Conservation (phyloP, 805 yeast species). For the Candida sakaeoensis region DNA sequence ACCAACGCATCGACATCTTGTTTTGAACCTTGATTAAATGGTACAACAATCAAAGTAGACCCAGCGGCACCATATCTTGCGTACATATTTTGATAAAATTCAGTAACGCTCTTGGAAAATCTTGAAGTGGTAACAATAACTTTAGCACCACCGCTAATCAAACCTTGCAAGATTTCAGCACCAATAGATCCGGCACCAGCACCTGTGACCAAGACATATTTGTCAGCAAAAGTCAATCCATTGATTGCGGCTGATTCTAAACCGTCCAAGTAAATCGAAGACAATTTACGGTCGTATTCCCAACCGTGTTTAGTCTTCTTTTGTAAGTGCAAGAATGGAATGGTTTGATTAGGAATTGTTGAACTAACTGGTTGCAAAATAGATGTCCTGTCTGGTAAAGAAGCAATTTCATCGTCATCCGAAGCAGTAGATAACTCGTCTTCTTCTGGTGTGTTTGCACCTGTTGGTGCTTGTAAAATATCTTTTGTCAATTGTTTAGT, state of each 20-base stretch:
- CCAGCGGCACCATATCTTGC: constrained; percentile 91
- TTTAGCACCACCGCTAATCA: constrained; percentile 96
- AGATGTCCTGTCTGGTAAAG: constrained; percentile 69
- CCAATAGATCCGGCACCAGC: constrained; percentile 99
- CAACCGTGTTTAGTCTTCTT: constrained; percentile 74
- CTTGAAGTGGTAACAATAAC: constrained; percentile 95
- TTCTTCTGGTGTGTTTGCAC: constrained; percentile 42
- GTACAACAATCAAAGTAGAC: constrained; percentile 90
- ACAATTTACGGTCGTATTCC: constrained; percentile 76
- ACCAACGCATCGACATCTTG: constrained; percentile 87
- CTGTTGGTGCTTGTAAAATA: constrained; percentile 39
- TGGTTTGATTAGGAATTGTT: constrained; percentile 72
- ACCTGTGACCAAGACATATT: constrained; percentile 90
- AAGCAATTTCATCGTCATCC: constrained; percentile 77
- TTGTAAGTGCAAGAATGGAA: constrained; percentile 93
- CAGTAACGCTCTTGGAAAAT: constrained; percentile 90
- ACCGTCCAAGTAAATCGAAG: constrained; percentile 80
- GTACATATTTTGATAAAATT: constrained; percentile 90
- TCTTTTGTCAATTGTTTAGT: constrained; percentile 58
- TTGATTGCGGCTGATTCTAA: constrained; percentile 92
- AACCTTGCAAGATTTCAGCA: constrained; percentile 92
- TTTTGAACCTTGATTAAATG: constrained; percentile 97
- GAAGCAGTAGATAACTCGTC: constrained; percentile 46
- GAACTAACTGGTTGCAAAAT: constrained; percentile 73
- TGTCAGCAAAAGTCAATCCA: constrained; percentile 86